A percentile compares a stretch with the other conserved stretches of the same genome.
These are phyloP conservation scores for Lantana camara DNA, from an alignment of 257 asterid species.

Conservation along the genomic window DNA sequence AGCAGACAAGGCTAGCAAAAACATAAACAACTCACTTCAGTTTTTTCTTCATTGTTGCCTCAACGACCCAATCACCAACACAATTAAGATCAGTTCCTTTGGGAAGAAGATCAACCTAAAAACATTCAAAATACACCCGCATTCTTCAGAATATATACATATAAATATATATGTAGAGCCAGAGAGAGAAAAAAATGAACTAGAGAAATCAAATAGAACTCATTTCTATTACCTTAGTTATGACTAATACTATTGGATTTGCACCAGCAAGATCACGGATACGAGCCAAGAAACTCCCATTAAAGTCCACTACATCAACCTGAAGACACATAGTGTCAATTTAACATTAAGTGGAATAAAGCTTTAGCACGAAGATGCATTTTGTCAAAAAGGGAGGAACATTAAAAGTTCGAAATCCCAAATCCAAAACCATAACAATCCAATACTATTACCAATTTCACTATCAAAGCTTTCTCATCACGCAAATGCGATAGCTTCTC, in stretches of 20 bases:
- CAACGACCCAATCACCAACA: conserved; percentile 99
- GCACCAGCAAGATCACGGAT: conserved; percentile 93
- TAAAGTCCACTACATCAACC: conserved; percentile 99
- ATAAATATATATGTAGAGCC: background rate
- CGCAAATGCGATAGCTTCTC: conserved; percentile 89
- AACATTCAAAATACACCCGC: conserved; percentile 21
- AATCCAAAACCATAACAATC: conserved; percentile 14
- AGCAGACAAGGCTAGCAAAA: background rate
- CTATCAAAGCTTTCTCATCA: conserved; percentile 75
- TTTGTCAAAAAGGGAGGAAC: background rate
- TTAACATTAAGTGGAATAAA: conserved; percentile 16
- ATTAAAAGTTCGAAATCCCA: background rate
- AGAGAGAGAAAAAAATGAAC: background rate
- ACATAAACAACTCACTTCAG: conserved; percentile 67
- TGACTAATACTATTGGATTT: conserved; percentile 87
- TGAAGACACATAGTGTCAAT: conserved; percentile 28
- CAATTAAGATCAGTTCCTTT: conserved; percentile 94
- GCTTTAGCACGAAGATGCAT: conserved; percentile 4
- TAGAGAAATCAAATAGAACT: background rate
- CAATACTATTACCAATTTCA: conserved; percentile 66
- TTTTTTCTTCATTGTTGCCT: conserved; percentile 94
- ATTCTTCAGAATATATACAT: background rate
- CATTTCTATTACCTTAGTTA: conserved; percentile 70
- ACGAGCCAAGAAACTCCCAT: conserved; percentile 87
- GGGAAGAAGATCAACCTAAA: conserved; percentile 96